These are phyloP conservation scores for Eimeria necatrix DNA, from an alignment of 169 alveolate genomes.

Conservation along the genomic window DNA sequence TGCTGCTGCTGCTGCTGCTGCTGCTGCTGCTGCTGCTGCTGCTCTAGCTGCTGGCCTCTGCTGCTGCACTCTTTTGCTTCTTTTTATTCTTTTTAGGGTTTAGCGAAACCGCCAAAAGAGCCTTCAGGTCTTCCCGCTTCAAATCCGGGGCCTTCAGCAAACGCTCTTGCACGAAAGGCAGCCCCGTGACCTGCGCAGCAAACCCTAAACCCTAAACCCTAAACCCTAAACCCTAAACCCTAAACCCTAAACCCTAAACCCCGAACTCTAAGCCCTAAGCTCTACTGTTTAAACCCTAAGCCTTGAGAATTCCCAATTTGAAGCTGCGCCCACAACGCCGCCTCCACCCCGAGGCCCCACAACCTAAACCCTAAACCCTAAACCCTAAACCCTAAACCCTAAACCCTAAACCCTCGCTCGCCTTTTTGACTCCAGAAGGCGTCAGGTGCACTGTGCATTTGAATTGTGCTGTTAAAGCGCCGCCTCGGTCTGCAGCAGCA, in stretches of 20 bases:
- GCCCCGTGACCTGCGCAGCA: conserved; percentile 52
- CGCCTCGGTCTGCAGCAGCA: conserved; percentile 59
- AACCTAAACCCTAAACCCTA: not conserved
- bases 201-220: not conserved
- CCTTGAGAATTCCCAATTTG: not conserved
- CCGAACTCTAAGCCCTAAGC: no score
- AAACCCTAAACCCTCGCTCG: conserved; percentile 43
- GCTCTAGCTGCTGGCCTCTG: no score
- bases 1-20: no score
- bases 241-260: conserved; percentile 1
- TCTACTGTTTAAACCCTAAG: not conserved
- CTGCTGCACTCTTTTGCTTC: not conserved
- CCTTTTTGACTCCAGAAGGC: conserved; percentile 81
- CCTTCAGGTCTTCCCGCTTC: conserved; percentile 53
- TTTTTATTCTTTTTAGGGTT: conserved; percentile 71
- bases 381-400: conserved; percentile 24
- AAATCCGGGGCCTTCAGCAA: conserved; percentile 49
- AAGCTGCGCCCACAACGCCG: no score
- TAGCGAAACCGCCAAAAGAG: conserved; percentile 52
- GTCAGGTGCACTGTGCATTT: conserved; percentile 80
- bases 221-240: conserved; percentile 29
- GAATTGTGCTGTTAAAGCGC: conserved; percentile 82
- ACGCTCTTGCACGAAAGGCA: conserved; percentile 60
- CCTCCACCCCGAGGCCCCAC: not conserved
- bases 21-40: no score